phyloP scores from a whole-genome alignment of 306 rosid genomes.

The Pterocarpus santalinus region DNA sequence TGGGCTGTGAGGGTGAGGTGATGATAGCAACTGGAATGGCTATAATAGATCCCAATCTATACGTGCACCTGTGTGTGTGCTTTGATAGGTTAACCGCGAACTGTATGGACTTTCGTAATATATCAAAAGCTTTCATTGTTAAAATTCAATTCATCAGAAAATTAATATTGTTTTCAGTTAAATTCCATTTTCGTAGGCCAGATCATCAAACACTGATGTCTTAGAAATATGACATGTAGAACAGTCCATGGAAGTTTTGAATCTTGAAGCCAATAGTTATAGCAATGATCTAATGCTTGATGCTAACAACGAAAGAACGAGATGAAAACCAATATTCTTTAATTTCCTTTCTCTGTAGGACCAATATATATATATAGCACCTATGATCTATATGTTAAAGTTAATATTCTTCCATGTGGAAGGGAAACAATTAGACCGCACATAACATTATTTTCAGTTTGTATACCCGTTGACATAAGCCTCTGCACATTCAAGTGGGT shows the following conservation, averaged over 20 bases:
- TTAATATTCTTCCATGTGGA: slow-evolving; percentile 11
- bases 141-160: slow-evolving; percentile 25
- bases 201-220: not conserved
- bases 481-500: slow-evolving; percentile 35
- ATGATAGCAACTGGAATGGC: slow-evolving; percentile 61
- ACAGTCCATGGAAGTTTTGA: slow-evolving; percentile 9
- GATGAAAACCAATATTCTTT: slow-evolving; percentile 2
- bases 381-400: not conserved
- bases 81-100: slow-evolving; percentile 42
- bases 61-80: slow-evolving; percentile 3
- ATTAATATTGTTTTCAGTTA: not conserved
- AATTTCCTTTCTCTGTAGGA: not conserved
- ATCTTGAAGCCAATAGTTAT: not conserved
- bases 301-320: not conserved
- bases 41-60: slow-evolving; percentile 49
- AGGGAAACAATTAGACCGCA: not conserved
- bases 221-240: slow-evolving; percentile 5
- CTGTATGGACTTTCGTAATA: slow-evolving; percentile 15
- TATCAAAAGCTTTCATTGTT: slow-evolving; percentile 20
- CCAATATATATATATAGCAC: not conserved
- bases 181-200: slow-evolving; percentile 22
- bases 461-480: slow-evolving; percentile 34
- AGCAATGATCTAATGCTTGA: slow-evolving; percentile 1
- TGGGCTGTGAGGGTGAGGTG: slow-evolving; percentile 41
- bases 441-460: slow-evolving; percentile 1